A percentile compares a stretch with the other conserved stretches of the same genome.
phyloP scores from a whole-genome alignment of 2,329 filamentous ascomycete species.

The Microsporum canis region DNA sequence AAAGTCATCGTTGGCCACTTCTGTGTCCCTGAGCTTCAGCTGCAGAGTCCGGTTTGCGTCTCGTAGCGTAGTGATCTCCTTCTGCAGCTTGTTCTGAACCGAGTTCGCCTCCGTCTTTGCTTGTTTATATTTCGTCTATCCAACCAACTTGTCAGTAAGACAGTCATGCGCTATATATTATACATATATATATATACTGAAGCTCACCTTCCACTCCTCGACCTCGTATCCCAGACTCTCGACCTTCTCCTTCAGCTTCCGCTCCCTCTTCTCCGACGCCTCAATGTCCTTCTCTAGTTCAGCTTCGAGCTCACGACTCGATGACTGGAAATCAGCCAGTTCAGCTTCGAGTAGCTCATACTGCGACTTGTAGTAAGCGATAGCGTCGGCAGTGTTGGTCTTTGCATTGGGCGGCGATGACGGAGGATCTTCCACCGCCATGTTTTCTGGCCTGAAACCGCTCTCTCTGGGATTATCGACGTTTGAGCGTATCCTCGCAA shows the following conservation, averaged over 20 bases:
- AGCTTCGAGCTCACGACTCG: constrained; percentile 83
- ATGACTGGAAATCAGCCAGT: constrained; percentile 84
- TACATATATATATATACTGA: not conserved
- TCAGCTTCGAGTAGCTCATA: constrained; percentile 89
- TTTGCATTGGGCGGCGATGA: constrained; percentile 29
- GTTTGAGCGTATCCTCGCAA: not conserved
- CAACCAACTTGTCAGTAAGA: not conserved
- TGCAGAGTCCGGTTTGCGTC: constrained; percentile 73
- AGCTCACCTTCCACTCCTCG: constrained; percentile 86
- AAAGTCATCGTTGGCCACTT: constrained; percentile 97
- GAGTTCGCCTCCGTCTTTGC: constrained; percentile 77
- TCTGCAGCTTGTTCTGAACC: constrained; percentile 78
- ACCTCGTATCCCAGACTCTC: constrained; percentile 79
- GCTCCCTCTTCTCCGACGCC: constrained; percentile 84
- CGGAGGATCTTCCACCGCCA: constrained; percentile 7
- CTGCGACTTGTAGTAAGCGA: constrained; percentile 91
- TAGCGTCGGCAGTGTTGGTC: constrained; percentile 53
- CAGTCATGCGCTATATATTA: not conserved
- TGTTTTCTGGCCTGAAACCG: not conserved
- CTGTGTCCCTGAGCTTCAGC: constrained; percentile 78
- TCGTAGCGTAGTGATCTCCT: constrained; percentile 85
- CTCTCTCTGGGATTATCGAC: not conserved
- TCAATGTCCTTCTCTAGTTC: constrained; percentile 96
- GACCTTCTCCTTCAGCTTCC: constrained; percentile 72
- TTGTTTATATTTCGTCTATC: constrained; percentile 86